Conservation (phyloP, 2,329 filamentous ascomycete genomes). For the Epichloe gansuensis region DNA sequence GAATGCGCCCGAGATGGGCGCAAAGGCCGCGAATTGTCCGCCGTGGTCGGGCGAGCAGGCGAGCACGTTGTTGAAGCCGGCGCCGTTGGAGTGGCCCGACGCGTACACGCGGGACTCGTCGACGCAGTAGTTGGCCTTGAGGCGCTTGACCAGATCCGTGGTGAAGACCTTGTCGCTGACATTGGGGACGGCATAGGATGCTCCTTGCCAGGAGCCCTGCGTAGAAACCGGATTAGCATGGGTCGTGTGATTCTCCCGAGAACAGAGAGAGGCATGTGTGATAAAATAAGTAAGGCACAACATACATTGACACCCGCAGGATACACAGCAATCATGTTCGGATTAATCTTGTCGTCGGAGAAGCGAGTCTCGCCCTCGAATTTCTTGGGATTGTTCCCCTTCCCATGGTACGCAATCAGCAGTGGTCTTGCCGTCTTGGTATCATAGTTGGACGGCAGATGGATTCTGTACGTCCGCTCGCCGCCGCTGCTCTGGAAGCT, state of each 20-base stretch:
- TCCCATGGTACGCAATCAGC: conserved; percentile 36
- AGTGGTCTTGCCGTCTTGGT: conserved; percentile 23
- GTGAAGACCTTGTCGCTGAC: conserved; percentile 31
- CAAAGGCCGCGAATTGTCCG: conserved; percentile 28
- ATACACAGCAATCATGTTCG: conserved; percentile 28
- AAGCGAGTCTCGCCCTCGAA: conserved; percentile 26
- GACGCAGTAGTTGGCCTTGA: conserved; percentile 26
- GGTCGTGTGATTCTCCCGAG: too few relatives aligned
- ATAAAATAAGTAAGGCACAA: too few relatives aligned
- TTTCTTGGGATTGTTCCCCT: conserved; percentile 20
- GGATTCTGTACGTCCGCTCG: conserved; percentile 10
- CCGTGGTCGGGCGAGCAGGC: conserved; percentile 27
- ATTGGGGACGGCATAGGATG: conserved; percentile 21
- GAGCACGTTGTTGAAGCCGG: conserved; percentile 29
- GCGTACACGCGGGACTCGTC: conserved; percentile 30
- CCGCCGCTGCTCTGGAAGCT: conserved; percentile 13
- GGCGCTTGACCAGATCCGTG: conserved; percentile 26
- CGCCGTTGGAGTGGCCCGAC: conserved; percentile 32
- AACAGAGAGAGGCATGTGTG: too few relatives aligned
- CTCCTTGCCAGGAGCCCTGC: conserved; percentile 28
- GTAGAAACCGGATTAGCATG: neutral
- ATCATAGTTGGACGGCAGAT: conserved; percentile 20
- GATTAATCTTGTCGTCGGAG: conserved; percentile 25
- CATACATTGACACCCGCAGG: conserved; percentile 29
- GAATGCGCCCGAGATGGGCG: conserved; percentile 28